Evolutionary conservation across 2,329 filamentous ascomycete species (phyloP).

Genomic region (Kalmusia sp.): DNA sequence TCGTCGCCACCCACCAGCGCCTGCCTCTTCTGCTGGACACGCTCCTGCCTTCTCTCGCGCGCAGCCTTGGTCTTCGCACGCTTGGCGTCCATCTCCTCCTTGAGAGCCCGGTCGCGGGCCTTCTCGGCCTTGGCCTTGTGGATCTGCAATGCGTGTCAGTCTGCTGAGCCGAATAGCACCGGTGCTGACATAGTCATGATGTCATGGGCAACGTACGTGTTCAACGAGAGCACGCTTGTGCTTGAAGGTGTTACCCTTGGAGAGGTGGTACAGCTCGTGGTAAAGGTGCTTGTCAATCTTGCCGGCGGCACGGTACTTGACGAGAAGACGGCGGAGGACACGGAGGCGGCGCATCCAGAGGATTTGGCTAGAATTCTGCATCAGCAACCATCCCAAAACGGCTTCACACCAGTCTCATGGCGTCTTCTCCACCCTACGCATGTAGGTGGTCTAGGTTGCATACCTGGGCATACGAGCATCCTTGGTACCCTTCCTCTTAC

Average conservation of each 20-base stretch:
- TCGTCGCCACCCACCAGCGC: conserved; percentile 77
- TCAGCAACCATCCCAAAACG: conserved; percentile 35
- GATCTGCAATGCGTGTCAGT: conserved; percentile 69
- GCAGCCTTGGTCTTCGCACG: conserved; percentile 99
- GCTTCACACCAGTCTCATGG: conserved; percentile 14
- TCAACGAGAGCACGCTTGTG: conserved; percentile 99
- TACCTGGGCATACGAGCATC: conserved; percentile 99
- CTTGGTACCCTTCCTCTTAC: conserved; percentile 99
- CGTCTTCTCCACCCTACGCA: conserved; percentile 9
- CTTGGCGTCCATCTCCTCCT: conserved; percentile 99
- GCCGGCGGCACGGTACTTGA: conserved; percentile 99
- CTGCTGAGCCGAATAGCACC: conserved; percentile 20
- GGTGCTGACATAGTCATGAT: conserved; percentile 42
- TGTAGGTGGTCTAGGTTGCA: conserved; percentile 47
- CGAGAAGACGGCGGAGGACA: conserved; percentile 97
- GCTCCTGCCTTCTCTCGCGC: conserved; percentile 96
- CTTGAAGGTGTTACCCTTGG: conserved; percentile 99
- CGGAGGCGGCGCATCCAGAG: conserved; percentile 99
- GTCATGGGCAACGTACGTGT: conserved; percentile 79
- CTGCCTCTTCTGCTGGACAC: conserved; percentile 87
- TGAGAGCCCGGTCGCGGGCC: conserved; percentile 90
- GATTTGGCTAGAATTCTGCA: conserved; percentile 73
- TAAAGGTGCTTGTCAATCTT: conserved; percentile 99
- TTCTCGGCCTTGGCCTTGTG: conserved; percentile 99
- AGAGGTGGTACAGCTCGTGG: conserved; percentile 99